Evolutionary conservation across 768 basidiomycete species (phyloP).

Genomic region (Lactifluus piperatus): DNA sequence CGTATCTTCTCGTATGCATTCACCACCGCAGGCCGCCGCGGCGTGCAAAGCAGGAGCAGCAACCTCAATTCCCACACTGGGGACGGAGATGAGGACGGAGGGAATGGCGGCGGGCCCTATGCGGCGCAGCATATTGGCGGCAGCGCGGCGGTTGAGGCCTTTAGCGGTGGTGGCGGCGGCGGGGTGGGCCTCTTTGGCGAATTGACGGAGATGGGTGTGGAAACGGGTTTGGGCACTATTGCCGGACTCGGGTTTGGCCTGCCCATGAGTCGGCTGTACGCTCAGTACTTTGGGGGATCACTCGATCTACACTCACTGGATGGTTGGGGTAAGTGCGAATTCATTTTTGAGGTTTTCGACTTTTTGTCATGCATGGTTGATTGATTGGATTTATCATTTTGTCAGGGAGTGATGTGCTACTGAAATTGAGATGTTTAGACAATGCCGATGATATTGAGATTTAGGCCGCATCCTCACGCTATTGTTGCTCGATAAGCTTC

Average conservation of each 20-base stretch:
- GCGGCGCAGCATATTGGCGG: slow-evolving; percentile 74
- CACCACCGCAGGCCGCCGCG: slow-evolving; percentile 62
- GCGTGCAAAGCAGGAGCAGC: slow-evolving; percentile 4
- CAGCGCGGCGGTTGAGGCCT: slow-evolving; percentile 46
- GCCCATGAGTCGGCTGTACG: slow-evolving; percentile 71
- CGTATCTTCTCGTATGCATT: slow-evolving; percentile 89
- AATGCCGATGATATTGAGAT: slow-evolving; percentile 45
- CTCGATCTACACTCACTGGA: slow-evolving; percentile 75
- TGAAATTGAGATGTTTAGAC: slow-evolving; percentile 46
- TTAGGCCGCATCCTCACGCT: slow-evolving; percentile 19
- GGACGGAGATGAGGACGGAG: slow-evolving; percentile 30
- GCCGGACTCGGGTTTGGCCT: slow-evolving; percentile 85
- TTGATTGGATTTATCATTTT: slow-evolving; percentile 2
- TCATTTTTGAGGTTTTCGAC: background rate
- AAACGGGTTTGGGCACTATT: slow-evolving; percentile 80
- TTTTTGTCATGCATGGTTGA: background rate
- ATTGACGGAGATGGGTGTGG: slow-evolving; percentile 67
- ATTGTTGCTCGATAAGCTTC: too few relatives aligned
- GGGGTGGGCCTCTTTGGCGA: slow-evolving; percentile 53
- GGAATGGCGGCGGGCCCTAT: slow-evolving; percentile 55
- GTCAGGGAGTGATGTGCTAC: slow-evolving; percentile 43
- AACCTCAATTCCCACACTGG: too few relatives aligned
- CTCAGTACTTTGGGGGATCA: slow-evolving; percentile 81
- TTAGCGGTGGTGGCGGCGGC: slow-evolving; percentile 31
- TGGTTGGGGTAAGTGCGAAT: slow-evolving; percentile 58